A percentile compares a stretch with the other conserved stretches of the same genome.
Evolutionary conservation across 169 alveolate genomes (phyloP).

Genomic region (Blepharisma undulans): DNA sequence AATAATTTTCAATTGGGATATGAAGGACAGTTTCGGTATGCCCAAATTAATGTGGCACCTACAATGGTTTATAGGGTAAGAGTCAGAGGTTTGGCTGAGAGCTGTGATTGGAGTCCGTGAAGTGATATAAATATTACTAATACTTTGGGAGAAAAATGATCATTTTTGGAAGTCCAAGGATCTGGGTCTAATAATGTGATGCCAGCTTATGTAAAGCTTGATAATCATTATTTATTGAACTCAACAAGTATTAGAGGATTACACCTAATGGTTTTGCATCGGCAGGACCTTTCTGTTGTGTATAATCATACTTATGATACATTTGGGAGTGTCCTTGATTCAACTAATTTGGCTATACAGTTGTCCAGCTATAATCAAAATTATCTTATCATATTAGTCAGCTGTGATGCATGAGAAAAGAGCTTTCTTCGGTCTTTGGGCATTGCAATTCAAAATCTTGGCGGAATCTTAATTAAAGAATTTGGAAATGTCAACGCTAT

Average conservation of each 20-base stretch:
- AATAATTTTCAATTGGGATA: neutral
- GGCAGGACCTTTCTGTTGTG: neutral
- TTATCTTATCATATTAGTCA: neutral
- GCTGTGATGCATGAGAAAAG: constrained; percentile 18
- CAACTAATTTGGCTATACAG: neutral
- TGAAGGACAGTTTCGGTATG: neutral
- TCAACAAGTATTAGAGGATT: neutral
- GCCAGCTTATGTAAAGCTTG: neutral
- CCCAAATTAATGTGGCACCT: neutral
- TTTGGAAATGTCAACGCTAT: neutral
- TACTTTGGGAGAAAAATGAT: neutral
- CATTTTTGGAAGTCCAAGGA: constrained; percentile 26
- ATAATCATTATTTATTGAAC: neutral
- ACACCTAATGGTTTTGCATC: neutral
- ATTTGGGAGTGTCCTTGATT: neutral
- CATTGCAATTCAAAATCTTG: neutral
- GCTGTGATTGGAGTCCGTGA: neutral
- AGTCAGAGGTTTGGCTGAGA: neutral
- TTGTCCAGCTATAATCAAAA: neutral
- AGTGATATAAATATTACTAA: neutral
- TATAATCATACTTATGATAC: neutral
- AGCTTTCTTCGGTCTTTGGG: neutral
- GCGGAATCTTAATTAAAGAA: neutral
- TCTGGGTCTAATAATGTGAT: neutral
- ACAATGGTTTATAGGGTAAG: constrained; percentile 2